Percentiles rank a stretch among this genome's conserved stretches.
Conservation (phyloP, 768 basidiomycete genomes). For the Fistulinella prunicolor region DNA sequence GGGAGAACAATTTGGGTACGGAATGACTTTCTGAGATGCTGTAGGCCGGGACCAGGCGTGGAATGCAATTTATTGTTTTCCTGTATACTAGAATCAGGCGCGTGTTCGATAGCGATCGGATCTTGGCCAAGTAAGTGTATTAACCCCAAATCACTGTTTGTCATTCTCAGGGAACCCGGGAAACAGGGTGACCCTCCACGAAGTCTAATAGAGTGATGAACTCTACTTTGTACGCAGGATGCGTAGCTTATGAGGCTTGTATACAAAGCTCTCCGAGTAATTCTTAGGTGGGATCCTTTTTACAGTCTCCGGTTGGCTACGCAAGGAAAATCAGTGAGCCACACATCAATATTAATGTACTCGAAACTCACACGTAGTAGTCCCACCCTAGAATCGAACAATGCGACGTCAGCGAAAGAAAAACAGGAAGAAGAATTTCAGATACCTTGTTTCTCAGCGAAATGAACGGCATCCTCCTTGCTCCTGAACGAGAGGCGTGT, state of each 20-base stretch:
- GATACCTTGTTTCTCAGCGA: constrained; percentile 94
- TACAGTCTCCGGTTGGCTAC: constrained; percentile 55
- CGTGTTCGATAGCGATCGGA: not conserved
- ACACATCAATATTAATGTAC: constrained; percentile 4
- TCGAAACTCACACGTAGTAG: constrained; percentile 74
- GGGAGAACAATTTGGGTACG: too few species aligned
- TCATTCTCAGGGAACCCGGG: not conserved
- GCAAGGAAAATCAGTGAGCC: constrained; percentile 5
- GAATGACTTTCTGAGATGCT: too few species aligned
- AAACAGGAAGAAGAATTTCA: not conserved
- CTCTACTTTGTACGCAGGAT: constrained; percentile 89
- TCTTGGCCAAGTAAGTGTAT: not conserved
- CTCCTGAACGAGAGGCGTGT: constrained; percentile 78
- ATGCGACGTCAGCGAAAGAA: not conserved
- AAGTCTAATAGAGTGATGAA: constrained; percentile 5
- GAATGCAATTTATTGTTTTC: not conserved
- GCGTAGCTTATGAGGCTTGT: constrained; percentile 74
- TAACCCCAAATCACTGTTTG: not conserved
- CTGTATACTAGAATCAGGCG: not conserved
- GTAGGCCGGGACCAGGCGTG: too few species aligned
- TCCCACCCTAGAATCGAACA: constrained; percentile 70
- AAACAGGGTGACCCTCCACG: not conserved
- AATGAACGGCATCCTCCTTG: constrained; percentile 90
- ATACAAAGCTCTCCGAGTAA: constrained; percentile 89
- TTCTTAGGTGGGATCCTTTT: constrained; percentile 82